Base-by-base conservation (phyloP, 768 basidiomycete species). In the Leccinum incarnatum region DNA sequence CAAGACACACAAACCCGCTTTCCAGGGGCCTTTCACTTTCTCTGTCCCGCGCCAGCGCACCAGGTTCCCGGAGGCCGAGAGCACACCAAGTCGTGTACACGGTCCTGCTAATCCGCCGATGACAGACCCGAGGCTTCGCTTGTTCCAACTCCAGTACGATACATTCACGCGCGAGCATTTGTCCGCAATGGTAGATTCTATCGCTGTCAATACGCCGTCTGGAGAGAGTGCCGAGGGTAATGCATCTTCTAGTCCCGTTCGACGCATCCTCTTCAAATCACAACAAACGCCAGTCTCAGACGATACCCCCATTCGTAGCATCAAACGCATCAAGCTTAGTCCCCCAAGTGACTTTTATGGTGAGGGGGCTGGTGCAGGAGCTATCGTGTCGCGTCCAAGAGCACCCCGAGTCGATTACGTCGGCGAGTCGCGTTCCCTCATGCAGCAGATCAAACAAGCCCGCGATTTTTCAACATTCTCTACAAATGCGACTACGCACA, bases 81-180 rank as follows among this genome's bases (percentile, higher is more conserved):
- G 86, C 65, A 89, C 86, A 1, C 87, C 88, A 19, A 65, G 65
- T 34, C 52, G 68, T 36, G 30, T 40, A 6, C 60, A 64, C 57
- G 64, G 59, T 55, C 51, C 42, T 37, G 62, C 57, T 30, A 74
- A 68, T 53, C 66, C 68, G 27, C 79, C 80, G 21, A 64, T 69
- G 27, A 88, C 86, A 27, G 91, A 93, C 67, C 86, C 91, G 2
- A 86, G 87, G 29, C 82, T 94, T 11, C 86, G 88, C 12, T 80
- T 98, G 37, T 98, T 98, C 75, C 90, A 94, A 68, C 91, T 95
- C 53, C 87, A 93, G 63, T 98, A 98, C 68, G 96, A 99, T 72
- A 98, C 96, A 0, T 95, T 91, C 69, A 99, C 96, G 1, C 85
- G 94, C 47, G 91, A 96, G 21, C 93, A 97, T 69, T 83, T 98